Conservation (phyloP, 2,329 filamentous ascomycete genomes). For the Emmonsia crescens region DNA sequence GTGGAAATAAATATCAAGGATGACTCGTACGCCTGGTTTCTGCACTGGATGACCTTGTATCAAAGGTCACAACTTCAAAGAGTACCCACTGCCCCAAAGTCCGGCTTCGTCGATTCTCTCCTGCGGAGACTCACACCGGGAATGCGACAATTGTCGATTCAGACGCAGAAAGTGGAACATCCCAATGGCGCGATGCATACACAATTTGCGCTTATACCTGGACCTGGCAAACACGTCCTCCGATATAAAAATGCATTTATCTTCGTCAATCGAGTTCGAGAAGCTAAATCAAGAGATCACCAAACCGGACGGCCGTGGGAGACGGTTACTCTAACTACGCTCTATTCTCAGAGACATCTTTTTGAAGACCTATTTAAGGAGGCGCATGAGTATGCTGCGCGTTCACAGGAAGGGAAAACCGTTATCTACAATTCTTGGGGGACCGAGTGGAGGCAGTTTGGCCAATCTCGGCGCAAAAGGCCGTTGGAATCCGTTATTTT, state of each 20-base stretch:
- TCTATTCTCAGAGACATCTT: conserved; percentile 79
- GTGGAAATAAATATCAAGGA: conserved; percentile 94
- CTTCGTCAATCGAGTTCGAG: conserved; percentile 74
- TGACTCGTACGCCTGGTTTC: conserved; percentile 83
- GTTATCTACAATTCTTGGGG: conserved; percentile 79
- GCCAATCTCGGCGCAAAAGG: conserved; percentile 73
- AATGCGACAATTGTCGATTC: conserved; percentile 54
- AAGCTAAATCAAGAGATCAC: conserved; percentile 65
- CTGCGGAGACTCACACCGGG: conserved; percentile 48
- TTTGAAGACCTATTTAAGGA: conserved; percentile 86
- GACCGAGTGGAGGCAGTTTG: conserved; percentile 75
- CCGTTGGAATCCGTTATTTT: conserved; percentile 81
- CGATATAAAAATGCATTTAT: conserved; percentile 83
- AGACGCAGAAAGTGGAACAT: conserved; percentile 51
- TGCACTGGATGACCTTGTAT: conserved; percentile 86
- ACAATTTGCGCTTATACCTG: conserved; percentile 79
- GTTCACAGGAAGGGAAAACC: conserved; percentile 82
- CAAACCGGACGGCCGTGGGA: conserved; percentile 85
- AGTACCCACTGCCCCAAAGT: conserved; percentile 34
- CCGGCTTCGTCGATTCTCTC: conserved; percentile 43
- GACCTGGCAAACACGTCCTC: conserved; percentile 78
- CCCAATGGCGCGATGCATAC: conserved; percentile 61
- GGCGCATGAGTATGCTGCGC: conserved; percentile 67
- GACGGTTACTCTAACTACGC: conserved; percentile 79
- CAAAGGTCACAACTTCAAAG: conserved; percentile 50